Conservation (phyloP, 139 green algal genomes). For the Coelastrella sp. region DNA sequence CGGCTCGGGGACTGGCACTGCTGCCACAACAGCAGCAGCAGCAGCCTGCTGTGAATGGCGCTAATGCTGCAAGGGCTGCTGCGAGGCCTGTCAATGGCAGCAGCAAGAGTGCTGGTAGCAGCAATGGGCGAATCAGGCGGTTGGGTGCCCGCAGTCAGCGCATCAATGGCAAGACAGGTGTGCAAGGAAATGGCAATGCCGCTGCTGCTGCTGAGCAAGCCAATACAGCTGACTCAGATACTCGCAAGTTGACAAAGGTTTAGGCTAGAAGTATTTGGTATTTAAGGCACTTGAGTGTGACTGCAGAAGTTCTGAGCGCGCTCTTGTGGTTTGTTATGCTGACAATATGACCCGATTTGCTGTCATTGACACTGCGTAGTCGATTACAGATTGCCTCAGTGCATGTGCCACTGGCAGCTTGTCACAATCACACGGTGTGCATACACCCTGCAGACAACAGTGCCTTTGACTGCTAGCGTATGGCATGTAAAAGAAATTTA, state of each 20-base stretch:
- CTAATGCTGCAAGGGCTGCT: not conserved
- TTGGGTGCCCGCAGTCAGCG: not conserved
- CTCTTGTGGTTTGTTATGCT: not conserved
- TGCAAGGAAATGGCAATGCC: not conserved
- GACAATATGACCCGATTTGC: not conserved
- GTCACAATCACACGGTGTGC: too few relatives aligned
- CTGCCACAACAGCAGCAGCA: conserved; percentile 10
- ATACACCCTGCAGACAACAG: too few relatives aligned
- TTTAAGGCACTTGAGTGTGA: not conserved
- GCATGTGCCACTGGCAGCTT: too few relatives aligned
- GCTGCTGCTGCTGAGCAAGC: not conserved
- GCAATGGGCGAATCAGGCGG: not conserved
- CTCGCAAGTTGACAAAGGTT: not conserved
- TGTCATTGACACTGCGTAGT: too few relatives aligned
- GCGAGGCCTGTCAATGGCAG: not conserved
- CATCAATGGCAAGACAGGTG: not conserved
- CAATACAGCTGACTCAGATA: not conserved
- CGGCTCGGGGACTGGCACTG: not conserved
- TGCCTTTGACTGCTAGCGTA: not conserved
- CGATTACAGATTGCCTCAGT: too few relatives aligned
- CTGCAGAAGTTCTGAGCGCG: not conserved
- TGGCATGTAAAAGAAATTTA: too few relatives aligned
- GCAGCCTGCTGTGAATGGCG: not conserved
- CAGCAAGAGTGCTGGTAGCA: not conserved
- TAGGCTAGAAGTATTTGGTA: not conserved